These are phyloP conservation scores for Prunus campanulata DNA, from an alignment of 306 rosid species.

Conservation along the genomic window DNA sequence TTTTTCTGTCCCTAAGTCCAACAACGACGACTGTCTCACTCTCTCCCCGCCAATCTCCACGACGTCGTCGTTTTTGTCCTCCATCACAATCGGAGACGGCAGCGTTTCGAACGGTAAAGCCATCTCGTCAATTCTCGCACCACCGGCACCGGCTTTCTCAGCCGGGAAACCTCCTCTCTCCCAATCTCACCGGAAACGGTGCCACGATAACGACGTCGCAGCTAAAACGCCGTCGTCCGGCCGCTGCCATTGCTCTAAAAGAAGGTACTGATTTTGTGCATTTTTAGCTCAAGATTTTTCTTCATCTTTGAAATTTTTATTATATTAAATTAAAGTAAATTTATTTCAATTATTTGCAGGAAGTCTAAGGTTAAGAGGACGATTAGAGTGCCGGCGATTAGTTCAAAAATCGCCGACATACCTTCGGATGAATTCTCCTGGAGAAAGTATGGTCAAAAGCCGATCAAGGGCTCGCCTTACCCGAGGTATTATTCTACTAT, in stretches of 20 bases:
- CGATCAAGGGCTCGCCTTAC: constrained; percentile 76
- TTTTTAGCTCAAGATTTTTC: not conserved
- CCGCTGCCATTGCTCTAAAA: constrained; percentile 70
- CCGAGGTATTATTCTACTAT: constrained; percentile 49
- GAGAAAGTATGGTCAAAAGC: constrained; percentile 87
- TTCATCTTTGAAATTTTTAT: not conserved
- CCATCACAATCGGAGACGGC: constrained; percentile 62
- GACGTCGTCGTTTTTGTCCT: constrained; percentile 60
- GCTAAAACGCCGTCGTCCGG: constrained; percentile 42
- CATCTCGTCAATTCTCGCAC: constrained; percentile 29
- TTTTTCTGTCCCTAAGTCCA: not conserved
- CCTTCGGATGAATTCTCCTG: constrained; percentile 71
- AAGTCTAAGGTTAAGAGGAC: constrained; percentile 52
- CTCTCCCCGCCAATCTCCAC: constrained; percentile 56
- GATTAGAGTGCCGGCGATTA: constrained; percentile 62
- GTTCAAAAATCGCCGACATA: constrained; percentile 67
- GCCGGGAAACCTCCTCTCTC: constrained; percentile 67
- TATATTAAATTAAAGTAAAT: not conserved
- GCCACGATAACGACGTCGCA: constrained; percentile 29
- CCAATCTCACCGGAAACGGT: constrained; percentile 43
- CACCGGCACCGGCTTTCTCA: constrained; percentile 29
- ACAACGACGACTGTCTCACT: constrained; percentile 30
- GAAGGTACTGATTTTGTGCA: constrained; percentile 45
- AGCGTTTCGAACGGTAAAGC: constrained; percentile 68
- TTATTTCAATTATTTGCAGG: constrained; percentile 19